phyloP scores from a whole-genome alignment of 371 early-diverging fungal species.

The Mucor irregularis region DNA sequence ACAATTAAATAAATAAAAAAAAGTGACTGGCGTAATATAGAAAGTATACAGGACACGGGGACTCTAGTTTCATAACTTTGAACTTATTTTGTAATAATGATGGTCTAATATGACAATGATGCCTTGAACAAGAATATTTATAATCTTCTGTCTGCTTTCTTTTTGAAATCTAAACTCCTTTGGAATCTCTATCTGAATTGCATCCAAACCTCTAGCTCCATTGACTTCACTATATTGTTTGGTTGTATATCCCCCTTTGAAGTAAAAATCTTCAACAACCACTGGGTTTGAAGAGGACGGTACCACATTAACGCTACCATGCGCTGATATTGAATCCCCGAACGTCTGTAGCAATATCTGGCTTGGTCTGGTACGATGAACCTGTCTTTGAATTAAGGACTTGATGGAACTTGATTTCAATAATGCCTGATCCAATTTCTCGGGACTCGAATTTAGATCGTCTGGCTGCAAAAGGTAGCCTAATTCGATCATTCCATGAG shows the following conservation, averaged over 20 bases:
- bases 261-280: slow-evolving; percentile 4
- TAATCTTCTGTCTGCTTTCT: neutral
- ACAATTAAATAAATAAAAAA: neutral
- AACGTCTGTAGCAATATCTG: neutral
- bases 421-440: neutral
- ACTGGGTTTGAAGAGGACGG: slow-evolving; percentile 10
- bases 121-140: too few species aligned
- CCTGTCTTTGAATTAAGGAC: slow-evolving; percentile 5
- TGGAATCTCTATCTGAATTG: slow-evolving; percentile 20
- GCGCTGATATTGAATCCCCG: neutral
- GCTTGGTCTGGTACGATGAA: neutral
- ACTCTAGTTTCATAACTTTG: neutral
- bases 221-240: slow-evolving; percentile 3
- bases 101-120: neutral
- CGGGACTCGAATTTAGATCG: neutral
- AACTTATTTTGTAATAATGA: neutral
- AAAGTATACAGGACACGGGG: neutral
- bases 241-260: slow-evolving; percentile 15
- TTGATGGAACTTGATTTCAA: slow-evolving; percentile 14
- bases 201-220: slow-evolving; percentile 6
- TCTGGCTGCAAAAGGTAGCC: slow-evolving; percentile 7
- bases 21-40: slow-evolving; percentile 5
- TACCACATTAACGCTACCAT: neutral
- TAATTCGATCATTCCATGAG: slow-evolving; percentile 15
- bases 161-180: neutral